Evolutionary conservation across 2,329 filamentous ascomycete genomes (phyloP), one percentile per base, ranked within the genome.

Genomic region (Cytospora leucostoma): DNA sequence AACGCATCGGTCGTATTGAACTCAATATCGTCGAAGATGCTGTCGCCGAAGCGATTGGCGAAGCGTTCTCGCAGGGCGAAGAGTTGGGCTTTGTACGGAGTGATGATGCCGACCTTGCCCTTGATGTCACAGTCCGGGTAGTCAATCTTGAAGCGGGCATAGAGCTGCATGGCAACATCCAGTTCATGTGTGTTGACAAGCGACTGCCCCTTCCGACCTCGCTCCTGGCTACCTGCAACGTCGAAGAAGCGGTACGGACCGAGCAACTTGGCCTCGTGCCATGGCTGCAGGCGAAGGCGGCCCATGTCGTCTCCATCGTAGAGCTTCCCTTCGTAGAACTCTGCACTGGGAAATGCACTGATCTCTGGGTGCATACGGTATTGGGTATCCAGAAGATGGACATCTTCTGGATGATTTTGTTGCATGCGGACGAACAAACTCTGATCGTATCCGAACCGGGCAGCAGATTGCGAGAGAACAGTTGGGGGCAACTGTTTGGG

Each of bases 301-400:
- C 84, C 87, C 93, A 98, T 98, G 68, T 90, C 85, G 65, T 84
- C 84, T 32, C 96, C 95, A 74, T 99, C 93, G 67, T 93, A 81
- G 12, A 99, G 85, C 67, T 88, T 86, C 34, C 91, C 88, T 73
- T 98, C 92, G 77, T 99, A 99, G 78, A 99, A 99, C 58, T 93
- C 89, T 69, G 84, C 80, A 74, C 93, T 97, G 1, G 96, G 95
- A 75, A 97, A 99, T 59, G 81, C 76, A 75, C 93, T 97, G 74
- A 99, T 99, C 69, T 95, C 92, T 0, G 96, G 95, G 77, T 99
- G 95, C 96, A 99, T 99, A 77, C 95, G 95, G 74, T 99, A 99
- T 73, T 99, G 95, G 62, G 90, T 95, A 73, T 98, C 94, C n/a
- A 99, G 86, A 33, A 99, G 82, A 78, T 99, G 94, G 17, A 99